Percentiles rank a stretch among this genome's conserved stretches.
phyloP scores from a whole-genome alignment of 495 filamentous ascomycete genomes.

The Poronia punctata region DNA sequence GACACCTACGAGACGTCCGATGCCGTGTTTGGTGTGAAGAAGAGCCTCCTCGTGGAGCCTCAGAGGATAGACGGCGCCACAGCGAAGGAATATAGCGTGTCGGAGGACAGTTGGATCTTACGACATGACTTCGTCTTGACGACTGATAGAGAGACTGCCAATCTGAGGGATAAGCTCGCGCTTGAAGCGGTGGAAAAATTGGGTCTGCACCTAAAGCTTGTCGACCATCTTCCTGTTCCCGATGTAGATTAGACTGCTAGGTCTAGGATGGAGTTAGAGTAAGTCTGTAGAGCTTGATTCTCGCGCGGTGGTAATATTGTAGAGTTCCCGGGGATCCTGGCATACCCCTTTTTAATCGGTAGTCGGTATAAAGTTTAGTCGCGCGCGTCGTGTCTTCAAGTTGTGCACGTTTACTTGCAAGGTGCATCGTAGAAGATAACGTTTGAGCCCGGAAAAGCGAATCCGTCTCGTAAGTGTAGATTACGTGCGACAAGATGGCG shows the following conservation, averaged over 20 bases:
- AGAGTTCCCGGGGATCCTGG: too few relatives aligned
- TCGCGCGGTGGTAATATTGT: too few relatives aligned
- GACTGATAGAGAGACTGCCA: constrained; percentile 61
- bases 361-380: too few relatives aligned
- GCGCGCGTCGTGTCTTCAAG: too few relatives aligned
- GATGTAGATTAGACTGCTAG: constrained; percentile 17
- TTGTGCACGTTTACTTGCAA: too few relatives aligned
- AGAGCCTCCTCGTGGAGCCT: constrained; percentile 70
- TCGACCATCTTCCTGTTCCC: constrained; percentile 77
- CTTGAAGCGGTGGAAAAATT: constrained; percentile 62
- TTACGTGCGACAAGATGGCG: too few relatives aligned
- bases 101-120: constrained; percentile 61
- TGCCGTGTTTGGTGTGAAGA: constrained; percentile 89
- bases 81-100: constrained; percentile 56
- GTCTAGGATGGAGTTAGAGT: not conserved
- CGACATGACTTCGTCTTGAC: constrained; percentile 69
- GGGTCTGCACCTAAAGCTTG: constrained; percentile 68
- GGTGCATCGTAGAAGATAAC: too few relatives aligned
- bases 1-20: constrained; percentile 89
- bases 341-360: too few relatives aligned
- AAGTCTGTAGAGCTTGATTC: too few relatives aligned
- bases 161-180: constrained; percentile 64
- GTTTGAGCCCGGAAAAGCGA: too few relatives aligned
- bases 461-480: too few relatives aligned
- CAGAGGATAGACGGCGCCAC: constrained; percentile 53